These are phyloP conservation scores for Wallacemonas rigidus DNA, from an alignment of 208 protist genomes.

Conservation along the genomic window DNA sequence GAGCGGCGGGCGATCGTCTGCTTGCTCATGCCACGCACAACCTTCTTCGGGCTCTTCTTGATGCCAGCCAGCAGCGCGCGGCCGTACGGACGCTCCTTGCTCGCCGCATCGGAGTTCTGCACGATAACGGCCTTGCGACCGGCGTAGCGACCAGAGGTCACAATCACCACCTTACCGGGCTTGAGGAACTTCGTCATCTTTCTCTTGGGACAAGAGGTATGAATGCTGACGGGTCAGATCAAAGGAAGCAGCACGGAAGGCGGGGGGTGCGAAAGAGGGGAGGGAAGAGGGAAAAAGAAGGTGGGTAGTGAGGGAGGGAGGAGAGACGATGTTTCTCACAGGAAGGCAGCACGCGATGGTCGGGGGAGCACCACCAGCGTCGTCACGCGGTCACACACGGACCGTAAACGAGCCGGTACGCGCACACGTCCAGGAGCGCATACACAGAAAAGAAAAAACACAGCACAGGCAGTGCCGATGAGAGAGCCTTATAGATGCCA, in stretches of 20 bases:
- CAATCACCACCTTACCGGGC: constrained; percentile 97
- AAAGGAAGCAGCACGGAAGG: not conserved
- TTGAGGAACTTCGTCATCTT: constrained; percentile 95
- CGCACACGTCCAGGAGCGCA: too few relatives aligned
- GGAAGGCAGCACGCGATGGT: too few relatives aligned
- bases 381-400: too few relatives aligned
- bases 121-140: constrained; percentile 98
- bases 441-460: too few relatives aligned
- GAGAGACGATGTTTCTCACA: too few relatives aligned
- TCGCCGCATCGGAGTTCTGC: constrained; percentile 92
- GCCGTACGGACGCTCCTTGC: constrained; percentile 94
- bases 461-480: too few relatives aligned
- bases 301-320: not conserved
- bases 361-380: too few relatives aligned
- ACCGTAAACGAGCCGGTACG: too few relatives aligned
- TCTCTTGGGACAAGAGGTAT: not conserved
- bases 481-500: too few relatives aligned
- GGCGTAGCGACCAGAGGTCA: constrained; percentile 97
- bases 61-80: constrained; percentile 96
- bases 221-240: not conserved
- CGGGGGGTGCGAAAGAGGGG: not conserved
- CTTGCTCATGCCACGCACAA: constrained; percentile 95
- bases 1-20: constrained; percentile 92
- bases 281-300: constrained; percentile 14
- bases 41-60: constrained; percentile 95